Conservation (phyloP, 2,329 filamentous ascomycete genomes). For the Clonostachys chloroleuca region DNA sequence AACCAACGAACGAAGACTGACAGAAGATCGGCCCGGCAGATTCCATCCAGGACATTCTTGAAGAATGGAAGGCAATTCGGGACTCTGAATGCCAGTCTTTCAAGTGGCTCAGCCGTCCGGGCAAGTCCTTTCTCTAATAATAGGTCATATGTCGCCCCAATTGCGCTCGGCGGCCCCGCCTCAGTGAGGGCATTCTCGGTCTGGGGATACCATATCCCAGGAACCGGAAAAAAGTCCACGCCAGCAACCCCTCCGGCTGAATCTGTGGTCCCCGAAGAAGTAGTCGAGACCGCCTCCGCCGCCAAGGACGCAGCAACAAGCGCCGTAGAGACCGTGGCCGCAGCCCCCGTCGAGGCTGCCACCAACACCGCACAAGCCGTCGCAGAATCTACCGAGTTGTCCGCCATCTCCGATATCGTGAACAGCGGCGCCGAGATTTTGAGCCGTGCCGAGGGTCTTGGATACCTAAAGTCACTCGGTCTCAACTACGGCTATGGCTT, state of each 20-base stretch:
- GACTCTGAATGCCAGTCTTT: constrained; percentile 17
- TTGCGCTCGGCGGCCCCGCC: constrained; percentile 21
- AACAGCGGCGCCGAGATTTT: constrained; percentile 30
- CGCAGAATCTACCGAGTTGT: constrained; percentile 16
- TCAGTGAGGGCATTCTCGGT: constrained; percentile 15
- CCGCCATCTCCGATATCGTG: constrained; percentile 24
- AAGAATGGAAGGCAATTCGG: constrained; percentile 27
- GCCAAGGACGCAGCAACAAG: constrained; percentile 7
- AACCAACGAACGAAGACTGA: too few species aligned
- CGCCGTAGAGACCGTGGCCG: constrained; percentile 7
- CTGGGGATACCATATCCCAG: constrained; percentile 17
- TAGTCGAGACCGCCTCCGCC: constrained; percentile 2
- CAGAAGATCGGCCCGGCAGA: not conserved
- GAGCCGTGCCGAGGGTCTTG: constrained; percentile 68
- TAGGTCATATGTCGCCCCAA: constrained; percentile 13
- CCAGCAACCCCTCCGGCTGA: not conserved
- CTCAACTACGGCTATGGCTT: constrained; percentile 85
- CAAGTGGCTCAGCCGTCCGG: constrained; percentile 8
- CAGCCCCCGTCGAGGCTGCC: constrained; percentile 5
- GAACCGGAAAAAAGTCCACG: constrained; percentile 19
- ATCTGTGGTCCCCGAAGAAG: constrained; percentile 6
- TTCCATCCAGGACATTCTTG: constrained; percentile 11
- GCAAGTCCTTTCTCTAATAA: constrained; percentile 12
- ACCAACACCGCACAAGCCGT: constrained; percentile 3
- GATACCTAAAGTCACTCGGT: constrained; percentile 78